These are phyloP conservation scores for Hanseniaspora uvarum DNA, from an alignment of 1,139 yeast species.

Conservation along the genomic window DNA sequence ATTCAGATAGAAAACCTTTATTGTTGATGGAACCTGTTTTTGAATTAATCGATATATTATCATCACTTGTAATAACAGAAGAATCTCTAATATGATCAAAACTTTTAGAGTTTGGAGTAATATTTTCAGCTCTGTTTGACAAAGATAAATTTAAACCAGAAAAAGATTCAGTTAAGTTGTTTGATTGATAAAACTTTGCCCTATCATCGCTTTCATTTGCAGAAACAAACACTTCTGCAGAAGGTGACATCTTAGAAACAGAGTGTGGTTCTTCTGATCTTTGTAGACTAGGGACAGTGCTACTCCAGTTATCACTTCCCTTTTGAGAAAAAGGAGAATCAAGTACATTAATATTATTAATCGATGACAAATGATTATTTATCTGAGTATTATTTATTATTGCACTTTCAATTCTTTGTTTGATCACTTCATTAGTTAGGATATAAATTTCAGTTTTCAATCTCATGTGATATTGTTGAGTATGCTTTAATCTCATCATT, in stretches of 20 bases:
- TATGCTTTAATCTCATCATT: constrained; percentile 64
- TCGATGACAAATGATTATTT: constrained; percentile 5
- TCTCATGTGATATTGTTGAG: constrained; percentile 67
- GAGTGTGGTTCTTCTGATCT: not conserved
- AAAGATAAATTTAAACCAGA: not conserved
- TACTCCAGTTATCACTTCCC: not conserved
- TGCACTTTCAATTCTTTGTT: constrained; percentile 46
- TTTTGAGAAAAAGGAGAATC: not conserved
- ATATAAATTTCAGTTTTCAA: constrained; percentile 73
- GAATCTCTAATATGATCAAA: not conserved
- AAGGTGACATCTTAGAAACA: not conserved
- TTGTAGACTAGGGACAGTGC: not conserved
- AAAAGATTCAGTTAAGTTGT: not conserved
- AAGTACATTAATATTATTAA: not conserved
- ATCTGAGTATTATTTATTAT: constrained; percentile 29
- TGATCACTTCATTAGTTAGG: constrained; percentile 56
- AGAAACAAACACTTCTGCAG: not conserved
- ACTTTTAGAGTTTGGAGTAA: not conserved
- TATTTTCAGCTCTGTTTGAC: not conserved
- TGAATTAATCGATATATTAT: not conserved
- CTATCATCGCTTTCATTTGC: constrained; percentile 7
- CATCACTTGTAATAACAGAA: constrained; percentile 4
- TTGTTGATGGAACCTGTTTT: not conserved
- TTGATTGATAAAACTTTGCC: not conserved
- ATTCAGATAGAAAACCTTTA: not conserved